Evolutionary conservation across 192 early-diverging fungal species (phyloP).

Genomic region (Backusella psychrophila): DNA sequence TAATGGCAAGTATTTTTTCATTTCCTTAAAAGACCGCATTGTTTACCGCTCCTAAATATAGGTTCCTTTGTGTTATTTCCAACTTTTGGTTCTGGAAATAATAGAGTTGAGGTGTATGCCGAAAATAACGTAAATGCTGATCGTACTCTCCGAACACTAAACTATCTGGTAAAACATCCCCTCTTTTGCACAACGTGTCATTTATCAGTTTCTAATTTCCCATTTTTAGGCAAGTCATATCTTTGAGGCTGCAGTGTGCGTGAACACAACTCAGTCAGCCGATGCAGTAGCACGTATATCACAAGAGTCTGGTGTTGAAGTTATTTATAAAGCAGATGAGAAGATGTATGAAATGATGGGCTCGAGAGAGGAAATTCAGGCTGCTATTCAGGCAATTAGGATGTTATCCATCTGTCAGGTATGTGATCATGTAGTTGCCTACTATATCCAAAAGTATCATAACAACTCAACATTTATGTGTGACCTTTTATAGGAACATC

Average conservation of each 20-base stretch:
- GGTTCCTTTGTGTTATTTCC: conserved; percentile 57
- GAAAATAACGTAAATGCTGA: conserved; percentile 67
- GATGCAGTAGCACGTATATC: conserved; percentile 31
- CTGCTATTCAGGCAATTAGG: conserved; percentile 42
- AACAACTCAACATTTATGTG: neutral
- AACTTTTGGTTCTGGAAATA: conserved; percentile 46
- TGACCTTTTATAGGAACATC: conserved; percentile 22
- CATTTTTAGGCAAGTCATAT: conserved; percentile 11
- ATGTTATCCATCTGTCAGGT: neutral
- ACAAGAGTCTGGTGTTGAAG: conserved; percentile 54
- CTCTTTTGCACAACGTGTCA: neutral
- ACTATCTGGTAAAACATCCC: conserved; percentile 57
- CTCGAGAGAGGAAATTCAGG: conserved; percentile 50
- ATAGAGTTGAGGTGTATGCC: conserved; percentile 53
- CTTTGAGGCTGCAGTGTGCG: conserved; percentile 2
- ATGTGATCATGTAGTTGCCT: neutral
- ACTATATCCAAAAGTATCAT: neutral
- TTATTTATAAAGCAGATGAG: conserved; percentile 47
- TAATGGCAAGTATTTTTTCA: conserved; percentile 46
- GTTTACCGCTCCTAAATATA: neutral
- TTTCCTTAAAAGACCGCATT: neutral
- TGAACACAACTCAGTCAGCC: conserved; percentile 10
- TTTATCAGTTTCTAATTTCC: neutral
- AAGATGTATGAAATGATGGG: conserved; percentile 66
- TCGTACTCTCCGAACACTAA: conserved; percentile 64